Conservation (phyloP, 176 grass and related monocot genomes). For the Raddia guianensis region DNA sequence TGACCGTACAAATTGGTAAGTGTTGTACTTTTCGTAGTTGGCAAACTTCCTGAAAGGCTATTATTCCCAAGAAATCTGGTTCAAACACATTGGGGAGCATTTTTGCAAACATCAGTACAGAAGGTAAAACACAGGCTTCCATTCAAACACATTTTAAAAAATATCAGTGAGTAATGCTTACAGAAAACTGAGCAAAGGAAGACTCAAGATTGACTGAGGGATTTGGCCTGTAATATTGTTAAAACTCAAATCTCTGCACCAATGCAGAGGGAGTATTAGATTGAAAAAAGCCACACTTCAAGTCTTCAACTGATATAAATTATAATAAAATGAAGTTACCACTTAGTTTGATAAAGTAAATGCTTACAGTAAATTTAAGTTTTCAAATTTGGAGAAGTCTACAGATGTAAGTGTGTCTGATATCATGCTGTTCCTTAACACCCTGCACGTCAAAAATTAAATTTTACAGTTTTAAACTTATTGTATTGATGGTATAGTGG, state of each 20-base stretch:
- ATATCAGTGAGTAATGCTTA: slow-evolving; percentile 42
- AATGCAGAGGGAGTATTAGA: slow-evolving; percentile 37
- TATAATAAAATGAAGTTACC: slow-evolving; percentile 6
- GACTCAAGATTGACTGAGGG: slow-evolving; percentile 65
- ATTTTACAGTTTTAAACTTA: slow-evolving; percentile 31
- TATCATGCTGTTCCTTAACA: slow-evolving; percentile 81
- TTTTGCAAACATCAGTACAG: slow-evolving; percentile 27
- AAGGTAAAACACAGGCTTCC: background rate
- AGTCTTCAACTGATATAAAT: background rate
- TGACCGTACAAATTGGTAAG: slow-evolving; percentile 64
- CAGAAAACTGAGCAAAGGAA: slow-evolving; percentile 54
- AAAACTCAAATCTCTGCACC: slow-evolving; percentile 83
- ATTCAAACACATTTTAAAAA: slow-evolving; percentile 17
- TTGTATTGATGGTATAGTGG: background rate
- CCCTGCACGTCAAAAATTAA: slow-evolving; percentile 46
- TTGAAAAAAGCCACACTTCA: background rate
- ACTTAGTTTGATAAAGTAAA: slow-evolving; percentile 3
- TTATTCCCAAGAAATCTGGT: slow-evolving; percentile 90
- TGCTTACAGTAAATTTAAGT: slow-evolving; percentile 55
- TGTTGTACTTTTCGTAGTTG: slow-evolving; percentile 47
- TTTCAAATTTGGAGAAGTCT: slow-evolving; percentile 60
- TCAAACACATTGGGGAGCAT: slow-evolving; percentile 30
- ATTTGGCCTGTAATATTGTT: slow-evolving; percentile 83
- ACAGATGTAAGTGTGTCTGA: slow-evolving; percentile 59
- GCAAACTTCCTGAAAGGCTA: slow-evolving; percentile 68